Conservation (phyloP, 1,284 basidiomycete species). For the Sporisorium sorghi region DNA sequence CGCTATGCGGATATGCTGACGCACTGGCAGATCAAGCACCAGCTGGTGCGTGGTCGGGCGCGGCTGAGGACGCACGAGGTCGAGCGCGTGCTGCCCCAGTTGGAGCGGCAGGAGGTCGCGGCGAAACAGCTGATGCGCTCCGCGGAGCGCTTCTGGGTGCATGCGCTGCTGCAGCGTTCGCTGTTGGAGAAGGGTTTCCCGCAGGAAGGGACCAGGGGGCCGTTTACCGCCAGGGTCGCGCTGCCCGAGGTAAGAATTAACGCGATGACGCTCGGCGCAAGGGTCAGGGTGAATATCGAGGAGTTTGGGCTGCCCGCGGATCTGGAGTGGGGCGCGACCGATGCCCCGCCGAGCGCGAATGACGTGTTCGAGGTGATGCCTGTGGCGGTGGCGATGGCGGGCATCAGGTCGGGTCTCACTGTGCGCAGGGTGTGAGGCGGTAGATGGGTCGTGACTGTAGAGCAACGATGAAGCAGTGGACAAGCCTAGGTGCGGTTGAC, state of each 20-base stretch:
- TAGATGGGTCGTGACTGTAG: too few species aligned
- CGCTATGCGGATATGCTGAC: constrained; percentile 84
- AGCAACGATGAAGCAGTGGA: too few species aligned
- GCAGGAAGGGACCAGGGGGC: background rate
- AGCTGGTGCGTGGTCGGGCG: constrained; percentile 70
- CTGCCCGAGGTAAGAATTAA: constrained; percentile 46
- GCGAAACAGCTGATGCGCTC: constrained; percentile 36
- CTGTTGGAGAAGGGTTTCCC: constrained; percentile 6
- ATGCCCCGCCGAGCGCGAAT: constrained; percentile 15
- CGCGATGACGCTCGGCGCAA: constrained; percentile 16
- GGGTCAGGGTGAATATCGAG: constrained; percentile 41
- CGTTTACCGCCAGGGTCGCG: constrained; percentile 32
- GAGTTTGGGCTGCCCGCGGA: constrained; percentile 42
- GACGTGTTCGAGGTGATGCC: constrained; percentile 26
- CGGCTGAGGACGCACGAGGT: constrained; percentile 19
- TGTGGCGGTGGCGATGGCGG: constrained; percentile 30
- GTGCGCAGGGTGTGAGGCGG: constrained; percentile 29
- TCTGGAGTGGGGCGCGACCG: constrained; percentile 33
- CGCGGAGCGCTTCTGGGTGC: constrained; percentile 49
- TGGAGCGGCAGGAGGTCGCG: constrained; percentile 51
- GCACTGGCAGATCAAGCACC: constrained; percentile 94
- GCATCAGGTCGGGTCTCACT: constrained; percentile 26
- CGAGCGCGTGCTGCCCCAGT: constrained; percentile 28
- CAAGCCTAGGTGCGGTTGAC: too few species aligned
- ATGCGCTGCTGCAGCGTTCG: constrained; percentile 26